phyloP scores from a whole-genome alignment of 2,329 filamentous ascomycete species.

The Clonostachys rhizophaga region DNA sequence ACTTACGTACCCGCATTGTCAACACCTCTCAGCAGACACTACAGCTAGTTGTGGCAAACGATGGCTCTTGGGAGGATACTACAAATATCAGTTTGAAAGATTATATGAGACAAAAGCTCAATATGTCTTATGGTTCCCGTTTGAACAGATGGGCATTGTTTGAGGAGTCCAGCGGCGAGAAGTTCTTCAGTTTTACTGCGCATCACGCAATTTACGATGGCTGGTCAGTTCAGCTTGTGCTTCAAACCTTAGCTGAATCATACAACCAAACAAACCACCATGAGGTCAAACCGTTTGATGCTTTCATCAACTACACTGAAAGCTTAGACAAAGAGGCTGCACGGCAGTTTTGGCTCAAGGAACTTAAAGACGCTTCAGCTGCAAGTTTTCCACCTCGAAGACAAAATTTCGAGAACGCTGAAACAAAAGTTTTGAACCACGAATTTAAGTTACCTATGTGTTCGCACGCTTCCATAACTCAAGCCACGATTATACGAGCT shows the following conservation, averaged over 20 bases:
- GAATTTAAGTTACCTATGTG: constrained; percentile 5
- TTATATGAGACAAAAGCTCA: background rate
- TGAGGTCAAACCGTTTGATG: constrained; percentile 20
- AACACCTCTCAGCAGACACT: background rate
- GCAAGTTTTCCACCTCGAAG: background rate
- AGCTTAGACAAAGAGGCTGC: constrained; percentile 1
- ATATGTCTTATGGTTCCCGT: constrained; percentile 1
- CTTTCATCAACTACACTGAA: constrained; percentile 4
- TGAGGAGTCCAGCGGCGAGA: background rate
- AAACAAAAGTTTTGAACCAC: background rate
- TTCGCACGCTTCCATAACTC: constrained; percentile 8
- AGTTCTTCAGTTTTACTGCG: constrained; percentile 12
- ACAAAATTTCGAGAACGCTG: background rate
- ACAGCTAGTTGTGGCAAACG: background rate
- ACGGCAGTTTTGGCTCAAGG: constrained; percentile 3
- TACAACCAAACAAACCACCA: constrained; percentile 9
- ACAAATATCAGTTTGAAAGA: background rate
- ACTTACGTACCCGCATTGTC: constrained; percentile 11
- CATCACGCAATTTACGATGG: constrained; percentile 20
- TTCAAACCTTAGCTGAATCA: background rate
- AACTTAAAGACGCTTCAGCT: constrained; percentile 4
- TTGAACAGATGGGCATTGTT: background rate
- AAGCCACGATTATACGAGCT: constrained; percentile 3
- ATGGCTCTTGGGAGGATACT: background rate
- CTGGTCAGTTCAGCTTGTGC: constrained; percentile 9